Evolutionary conservation across 306 rosid genomes (phyloP).

Genomic region (Sesbania bispinosa): DNA sequence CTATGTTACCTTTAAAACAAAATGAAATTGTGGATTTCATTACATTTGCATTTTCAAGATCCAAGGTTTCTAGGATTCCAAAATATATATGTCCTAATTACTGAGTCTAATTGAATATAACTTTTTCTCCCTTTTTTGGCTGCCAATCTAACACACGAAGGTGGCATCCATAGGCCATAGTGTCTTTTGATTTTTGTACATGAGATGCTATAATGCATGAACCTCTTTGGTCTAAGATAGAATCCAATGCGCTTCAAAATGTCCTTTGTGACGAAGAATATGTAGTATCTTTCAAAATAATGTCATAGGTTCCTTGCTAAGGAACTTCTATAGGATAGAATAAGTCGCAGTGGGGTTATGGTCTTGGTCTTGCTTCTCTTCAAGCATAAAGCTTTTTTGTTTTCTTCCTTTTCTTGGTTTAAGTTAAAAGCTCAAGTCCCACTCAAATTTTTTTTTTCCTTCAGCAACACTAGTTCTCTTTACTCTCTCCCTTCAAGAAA

Average conservation of each 20-base stretch:
- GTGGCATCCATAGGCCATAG: conserved; percentile 22
- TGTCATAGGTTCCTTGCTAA: background rate
- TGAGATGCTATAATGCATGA: conserved; percentile 33
- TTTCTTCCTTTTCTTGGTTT: background rate
- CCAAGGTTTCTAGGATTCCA: conserved; percentile 18
- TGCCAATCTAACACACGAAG: background rate
- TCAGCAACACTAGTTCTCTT: background rate
- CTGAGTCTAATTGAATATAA: background rate
- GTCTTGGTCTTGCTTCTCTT: background rate
- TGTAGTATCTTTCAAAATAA: background rate
- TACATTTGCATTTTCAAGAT: conserved; percentile 4
- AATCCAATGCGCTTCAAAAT: conserved; percentile 33
- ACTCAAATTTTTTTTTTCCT: background rate
- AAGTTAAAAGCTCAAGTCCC: conserved; percentile 2
- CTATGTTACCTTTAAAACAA: too few relatives aligned
- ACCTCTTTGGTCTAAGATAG: conserved; percentile 37
- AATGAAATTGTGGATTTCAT: background rate
- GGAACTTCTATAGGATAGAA: background rate
- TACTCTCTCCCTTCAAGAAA: background rate
- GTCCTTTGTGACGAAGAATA: conserved; percentile 10
- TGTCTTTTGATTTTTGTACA: conserved; percentile 16
- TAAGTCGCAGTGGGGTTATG: background rate
- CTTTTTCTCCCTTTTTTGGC: background rate
- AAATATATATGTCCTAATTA: background rate
- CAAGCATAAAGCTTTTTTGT: background rate